These are phyloP conservation scores for Paraphaeosphaeria sporulosa DNA, from an alignment of 2,329 filamentous ascomycete genomes.

Conservation along the genomic window DNA sequence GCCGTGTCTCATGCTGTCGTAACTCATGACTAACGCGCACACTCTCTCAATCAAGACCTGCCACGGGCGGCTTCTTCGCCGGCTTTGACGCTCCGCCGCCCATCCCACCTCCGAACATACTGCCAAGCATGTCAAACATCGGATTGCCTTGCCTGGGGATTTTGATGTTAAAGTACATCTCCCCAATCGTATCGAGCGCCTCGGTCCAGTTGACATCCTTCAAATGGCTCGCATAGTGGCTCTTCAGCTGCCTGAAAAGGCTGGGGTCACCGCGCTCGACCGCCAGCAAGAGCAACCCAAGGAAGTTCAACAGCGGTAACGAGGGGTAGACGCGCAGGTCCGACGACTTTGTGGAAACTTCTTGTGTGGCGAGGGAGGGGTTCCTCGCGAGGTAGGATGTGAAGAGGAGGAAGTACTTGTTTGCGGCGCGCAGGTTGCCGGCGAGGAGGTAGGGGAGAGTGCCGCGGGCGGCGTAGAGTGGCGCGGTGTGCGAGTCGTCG, in stretches of 20 bases:
- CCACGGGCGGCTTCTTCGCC: constrained; percentile 51
- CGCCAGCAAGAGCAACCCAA: constrained; percentile 82
- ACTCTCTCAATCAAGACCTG: constrained; percentile 45
- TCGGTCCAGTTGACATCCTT: constrained; percentile 82
- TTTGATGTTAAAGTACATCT: constrained; percentile 96
- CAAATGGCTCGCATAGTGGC: constrained; percentile 81
- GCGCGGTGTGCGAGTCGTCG: constrained; percentile 86
- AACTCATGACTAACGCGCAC: background rate
- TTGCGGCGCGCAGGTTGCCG: constrained; percentile 89
- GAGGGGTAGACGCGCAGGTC: constrained; percentile 87
- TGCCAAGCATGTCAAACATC: constrained; percentile 97
- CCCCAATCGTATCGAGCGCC: constrained; percentile 83
- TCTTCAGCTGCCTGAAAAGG: constrained; percentile 80
- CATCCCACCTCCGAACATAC: constrained; percentile 78
- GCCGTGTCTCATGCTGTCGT: constrained; percentile 16
- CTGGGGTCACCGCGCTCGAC: constrained; percentile 81
- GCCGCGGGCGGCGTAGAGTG: constrained; percentile 83
- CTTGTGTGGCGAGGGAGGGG: constrained; percentile 74
- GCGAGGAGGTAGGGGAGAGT: constrained; percentile 90
- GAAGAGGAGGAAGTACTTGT: constrained; percentile 80
- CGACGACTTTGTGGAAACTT: constrained; percentile 76
- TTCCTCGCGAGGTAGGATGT: constrained; percentile 70
- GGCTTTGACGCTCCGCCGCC: constrained; percentile 57
- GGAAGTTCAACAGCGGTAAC: constrained; percentile 93
- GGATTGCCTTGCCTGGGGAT: constrained; percentile 90